Evolutionary conservation across 139 green algal species (phyloP), one percentile per base, ranked within the genome.

Genomic region (Pycnococcus provasolii): DNA sequence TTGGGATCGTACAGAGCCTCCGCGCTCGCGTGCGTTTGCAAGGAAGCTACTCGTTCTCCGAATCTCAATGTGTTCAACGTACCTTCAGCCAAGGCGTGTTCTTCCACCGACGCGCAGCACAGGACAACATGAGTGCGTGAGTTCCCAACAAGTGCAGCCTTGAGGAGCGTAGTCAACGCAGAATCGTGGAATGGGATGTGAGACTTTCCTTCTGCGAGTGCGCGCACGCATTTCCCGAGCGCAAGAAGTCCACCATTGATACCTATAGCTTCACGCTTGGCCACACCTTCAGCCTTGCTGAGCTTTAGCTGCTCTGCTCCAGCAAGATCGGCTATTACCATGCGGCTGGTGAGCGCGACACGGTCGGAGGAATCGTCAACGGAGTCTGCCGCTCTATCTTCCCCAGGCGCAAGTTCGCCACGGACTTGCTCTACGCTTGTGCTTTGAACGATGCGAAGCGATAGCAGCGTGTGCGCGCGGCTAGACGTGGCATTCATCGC

Each of bases 181-280:
- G 59, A 66, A 26, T 66, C 59, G 59, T 66, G 43, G 43, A 51
- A 66, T 57, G 59, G 59, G 15, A 66, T 40, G 59, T 66, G 59
- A 15, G 42, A 11, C 15, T 40, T 26, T 15, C 59, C 59, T 40
- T 57, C 4, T 5, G 46, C 59, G 15, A 66, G 59, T 43, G 59
- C 59, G 7, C 7, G 45, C 37, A 66, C 46, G 9, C 42, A 41
- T 43, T 51, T 66, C 15, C 59, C 59, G 37, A 66, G 59, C 43
- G 46, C 59, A 26, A 66, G 7, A 15, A 66, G 37, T 6, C 59
- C 46, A 40, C 59, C 46, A 40, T 66, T 66, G 59, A 66, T 66
- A 7, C 59, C 59, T 40, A 66, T 40, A 26, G 59, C 59, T 40
- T 66, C 59, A 57, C 59, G 59, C 59, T 66, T 26, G 37, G 37